Conservation (phyloP, 2,329 filamentous ascomycete genomes). For the Diaporthe velutina region DNA sequence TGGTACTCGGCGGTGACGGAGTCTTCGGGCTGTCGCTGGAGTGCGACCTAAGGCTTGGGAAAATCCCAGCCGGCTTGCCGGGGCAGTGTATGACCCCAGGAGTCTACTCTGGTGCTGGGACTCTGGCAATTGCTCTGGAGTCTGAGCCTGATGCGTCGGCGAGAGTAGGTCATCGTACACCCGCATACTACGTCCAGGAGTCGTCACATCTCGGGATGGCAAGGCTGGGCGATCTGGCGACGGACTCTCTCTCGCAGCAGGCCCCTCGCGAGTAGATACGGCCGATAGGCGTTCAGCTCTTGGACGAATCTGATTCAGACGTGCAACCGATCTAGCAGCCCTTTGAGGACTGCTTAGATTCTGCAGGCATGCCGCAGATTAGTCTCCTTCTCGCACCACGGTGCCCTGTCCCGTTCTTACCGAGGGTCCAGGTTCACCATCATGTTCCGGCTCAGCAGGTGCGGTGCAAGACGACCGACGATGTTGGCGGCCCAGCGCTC, state of each 20-base stretch:
- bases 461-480: constrained; percentile 25
- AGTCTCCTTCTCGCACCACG: background rate
- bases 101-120: constrained; percentile 60
- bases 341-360: constrained; percentile 30
- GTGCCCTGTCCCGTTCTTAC: constrained; percentile 16
- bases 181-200: constrained; percentile 46
- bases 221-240: constrained; percentile 33
- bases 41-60: constrained; percentile 42
- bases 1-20: constrained; percentile 44
- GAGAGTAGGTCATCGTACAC: constrained; percentile 63
- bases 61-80: constrained; percentile 44
- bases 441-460: constrained; percentile 2
- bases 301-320: constrained; percentile 21
- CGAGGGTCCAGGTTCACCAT: constrained; percentile 35
- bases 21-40: constrained; percentile 40
- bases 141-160: constrained; percentile 61
- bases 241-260: constrained; percentile 2
- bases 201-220: constrained; percentile 39
- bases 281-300: constrained; percentile 1
- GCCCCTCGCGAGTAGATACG: constrained; percentile 11
- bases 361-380: constrained; percentile 9
- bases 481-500: constrained; percentile 4
- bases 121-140: constrained; percentile 63
- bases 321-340: background rate
- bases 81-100: constrained; percentile 59